Evolutionary conservation across 768 basidiomycete genomes (phyloP).

Genomic region (Antrodiella citrinella): DNA sequence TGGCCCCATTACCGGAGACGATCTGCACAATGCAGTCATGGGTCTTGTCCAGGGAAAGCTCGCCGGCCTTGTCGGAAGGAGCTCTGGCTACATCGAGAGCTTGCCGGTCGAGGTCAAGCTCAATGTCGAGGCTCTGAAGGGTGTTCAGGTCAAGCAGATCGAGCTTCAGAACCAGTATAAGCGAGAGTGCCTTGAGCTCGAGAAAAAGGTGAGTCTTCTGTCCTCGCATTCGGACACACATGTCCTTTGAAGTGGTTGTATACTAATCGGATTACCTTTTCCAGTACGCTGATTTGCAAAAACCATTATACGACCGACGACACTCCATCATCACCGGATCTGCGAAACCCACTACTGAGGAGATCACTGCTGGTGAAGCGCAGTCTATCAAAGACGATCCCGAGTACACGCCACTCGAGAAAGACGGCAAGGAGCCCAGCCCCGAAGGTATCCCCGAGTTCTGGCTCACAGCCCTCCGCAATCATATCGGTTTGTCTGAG

Average conservation of each 20-base stretch:
- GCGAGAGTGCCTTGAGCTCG: slow-evolving; percentile 88
- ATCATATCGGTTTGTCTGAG: slow-evolving; percentile 79
- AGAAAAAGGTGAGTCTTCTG: slow-evolving; percentile 71
- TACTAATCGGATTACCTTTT: background rate
- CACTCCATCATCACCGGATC: slow-evolving; percentile 75
- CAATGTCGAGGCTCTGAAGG: slow-evolving; percentile 88
- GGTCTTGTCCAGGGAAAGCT: slow-evolving; percentile 87
- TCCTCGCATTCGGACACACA: background rate
- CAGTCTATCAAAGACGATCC: slow-evolving; percentile 70
- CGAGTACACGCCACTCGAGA: slow-evolving; percentile 48
- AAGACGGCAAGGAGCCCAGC: slow-evolving; percentile 17
- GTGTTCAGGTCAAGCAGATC: slow-evolving; percentile 86
- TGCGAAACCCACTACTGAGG: slow-evolving; percentile 64
- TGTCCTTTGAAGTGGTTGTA: background rate
- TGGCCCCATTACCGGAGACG: slow-evolving; percentile 24
- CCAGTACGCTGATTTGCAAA: slow-evolving; percentile 69
- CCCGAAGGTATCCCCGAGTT: slow-evolving; percentile 78
- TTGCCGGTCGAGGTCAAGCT: slow-evolving; percentile 75
- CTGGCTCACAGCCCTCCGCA: slow-evolving; percentile 95
- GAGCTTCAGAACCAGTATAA: slow-evolving; percentile 93
- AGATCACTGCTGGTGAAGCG: slow-evolving; percentile 74
- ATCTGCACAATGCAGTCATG: slow-evolving; percentile 54
- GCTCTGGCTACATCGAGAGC: slow-evolving; percentile 91
- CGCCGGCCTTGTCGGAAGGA: slow-evolving; percentile 76
- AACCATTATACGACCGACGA: slow-evolving; percentile 84